Base-by-base conservation (phyloP, 306 rosid genomes). In the Crotalaria pallida region DNA sequence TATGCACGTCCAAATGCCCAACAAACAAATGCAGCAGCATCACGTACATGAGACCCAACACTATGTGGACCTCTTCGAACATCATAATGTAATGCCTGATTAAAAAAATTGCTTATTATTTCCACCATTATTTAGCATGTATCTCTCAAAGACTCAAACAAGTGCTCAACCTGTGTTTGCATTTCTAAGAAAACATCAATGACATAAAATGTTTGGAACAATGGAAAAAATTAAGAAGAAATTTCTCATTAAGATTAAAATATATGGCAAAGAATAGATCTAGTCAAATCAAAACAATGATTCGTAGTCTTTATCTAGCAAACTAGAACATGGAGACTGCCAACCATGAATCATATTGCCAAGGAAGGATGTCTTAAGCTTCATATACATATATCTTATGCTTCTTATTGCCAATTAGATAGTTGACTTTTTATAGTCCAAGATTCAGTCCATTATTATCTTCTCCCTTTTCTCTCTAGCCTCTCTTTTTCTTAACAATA, bases 1-100 rank as follows among this genome's bases (percentile, higher is more conserved):
- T 91, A 94, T 44, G 97, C 95, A 74, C 97, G 97, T 48, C 97
- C 99, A 86, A 94, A 91, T 36, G 99, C 97, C 97, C 99, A 94
- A 85, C 99, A 94, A 63, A 94, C 99, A 71, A 86, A 94, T 65
- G 99, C 96, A 56, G 97, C 95, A 76, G 99, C 96, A 77, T 94
- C 99, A 65, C 99, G 97, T 48, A 91, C 97, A 83, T 94, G 92
- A 83, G 99, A 88, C 40, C 99, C 99, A 73, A 88, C 95, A 84
- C 99, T 94, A 77, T 88, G 96, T 5, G 99, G 99, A 69, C 99
- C 99, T 84, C 99, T 87, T 50, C 99, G 92, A 80, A 94, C 86
- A 85, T 94, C 99, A 63, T 91, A 94, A 80, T 94, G 99, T 5
- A 94, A 75, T 24, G 97, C 99, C 99, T 94, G 79, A 71, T 68